phyloP scores from a whole-genome alignment of 1,284 basidiomycete genomes.

The Cryptococcus hybrid region DNA sequence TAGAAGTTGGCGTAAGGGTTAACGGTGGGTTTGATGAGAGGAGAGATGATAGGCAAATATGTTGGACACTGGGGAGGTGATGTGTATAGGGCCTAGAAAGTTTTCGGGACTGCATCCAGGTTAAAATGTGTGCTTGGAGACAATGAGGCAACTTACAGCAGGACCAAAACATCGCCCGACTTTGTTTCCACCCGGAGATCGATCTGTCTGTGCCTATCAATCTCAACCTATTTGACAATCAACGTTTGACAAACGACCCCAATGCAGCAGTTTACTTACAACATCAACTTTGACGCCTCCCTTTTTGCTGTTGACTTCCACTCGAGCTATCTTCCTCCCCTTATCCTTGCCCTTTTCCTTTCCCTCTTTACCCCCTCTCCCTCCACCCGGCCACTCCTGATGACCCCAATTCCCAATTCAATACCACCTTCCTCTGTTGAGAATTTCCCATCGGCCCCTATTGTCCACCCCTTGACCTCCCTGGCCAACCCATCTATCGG shows the following conservation, averaged over 20 bases:
- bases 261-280: conserved; percentile 7
- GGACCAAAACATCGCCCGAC: conserved; percentile 36
- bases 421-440: conserved; percentile 34
- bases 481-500: conserved; percentile 41
- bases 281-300: conserved; percentile 41
- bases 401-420: conserved; percentile 28
- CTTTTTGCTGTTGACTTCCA: conserved; percentile 27
- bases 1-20: conserved; percentile 31
- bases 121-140: background rate
- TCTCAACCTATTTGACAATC: conserved; percentile 26
- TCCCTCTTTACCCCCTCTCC: conserved; percentile 24
- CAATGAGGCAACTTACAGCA: conserved; percentile 26
- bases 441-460: conserved; percentile 37
- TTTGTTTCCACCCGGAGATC: conserved; percentile 35
- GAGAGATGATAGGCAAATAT: conserved; percentile 20
- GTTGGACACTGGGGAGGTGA: conserved; percentile 19
- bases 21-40: conserved; percentile 22
- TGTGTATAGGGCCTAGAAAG: conserved; percentile 35
- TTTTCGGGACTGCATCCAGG: conserved; percentile 22
- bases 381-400: conserved; percentile 28
- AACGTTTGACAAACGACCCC: conserved; percentile 1
- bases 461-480: conserved; percentile 31
- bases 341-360: conserved; percentile 23
- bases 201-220: conserved; percentile 31
- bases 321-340: conserved; percentile 35